phyloP scores from a whole-genome alignment of 345 rosid species.

The Firmiana major region DNA sequence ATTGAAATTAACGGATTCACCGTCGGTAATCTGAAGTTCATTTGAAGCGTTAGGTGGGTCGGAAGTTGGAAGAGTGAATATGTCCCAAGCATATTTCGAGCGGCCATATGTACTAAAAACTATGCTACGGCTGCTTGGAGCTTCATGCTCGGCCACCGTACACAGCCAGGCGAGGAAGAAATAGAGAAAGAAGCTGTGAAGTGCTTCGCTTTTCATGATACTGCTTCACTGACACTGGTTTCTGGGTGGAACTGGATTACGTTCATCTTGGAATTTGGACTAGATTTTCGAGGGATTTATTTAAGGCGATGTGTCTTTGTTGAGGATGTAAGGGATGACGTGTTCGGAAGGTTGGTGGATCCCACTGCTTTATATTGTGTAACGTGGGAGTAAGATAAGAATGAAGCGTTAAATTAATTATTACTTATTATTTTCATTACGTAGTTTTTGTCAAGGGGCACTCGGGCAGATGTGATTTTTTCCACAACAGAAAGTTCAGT shows the following conservation, averaged over 20 bases:
- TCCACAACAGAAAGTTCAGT: not conserved
- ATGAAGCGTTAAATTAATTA: not conserved
- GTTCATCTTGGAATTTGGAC: no score
- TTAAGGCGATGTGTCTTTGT: no score
- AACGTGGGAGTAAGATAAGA: not conserved
- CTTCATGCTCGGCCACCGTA: constrained; percentile 19
- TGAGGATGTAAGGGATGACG: not conserved
- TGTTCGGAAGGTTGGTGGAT: not conserved
- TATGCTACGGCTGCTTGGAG: constrained; percentile 37
- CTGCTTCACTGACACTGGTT: not conserved
- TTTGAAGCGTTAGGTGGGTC: constrained; percentile 24
- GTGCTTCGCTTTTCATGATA: not conserved
- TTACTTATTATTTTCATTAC: no score
- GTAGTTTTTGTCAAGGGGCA: no score
- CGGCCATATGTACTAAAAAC: constrained; percentile 69
- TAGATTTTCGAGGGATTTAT: no score
- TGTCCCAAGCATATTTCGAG: constrained; percentile 62
- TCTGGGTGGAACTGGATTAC: no score
- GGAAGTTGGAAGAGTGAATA: constrained; percentile 48
- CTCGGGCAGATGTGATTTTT: no score
- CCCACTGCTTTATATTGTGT: not conserved
- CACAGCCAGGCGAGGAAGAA: not conserved
- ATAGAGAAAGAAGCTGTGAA: not conserved
- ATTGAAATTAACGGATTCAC: constrained; percentile 70
- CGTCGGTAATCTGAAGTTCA: constrained; percentile 69